These are phyloP conservation scores for Byssothecium circinans DNA, from an alignment of 2,329 filamentous ascomycete genomes.

Conservation along the genomic window DNA sequence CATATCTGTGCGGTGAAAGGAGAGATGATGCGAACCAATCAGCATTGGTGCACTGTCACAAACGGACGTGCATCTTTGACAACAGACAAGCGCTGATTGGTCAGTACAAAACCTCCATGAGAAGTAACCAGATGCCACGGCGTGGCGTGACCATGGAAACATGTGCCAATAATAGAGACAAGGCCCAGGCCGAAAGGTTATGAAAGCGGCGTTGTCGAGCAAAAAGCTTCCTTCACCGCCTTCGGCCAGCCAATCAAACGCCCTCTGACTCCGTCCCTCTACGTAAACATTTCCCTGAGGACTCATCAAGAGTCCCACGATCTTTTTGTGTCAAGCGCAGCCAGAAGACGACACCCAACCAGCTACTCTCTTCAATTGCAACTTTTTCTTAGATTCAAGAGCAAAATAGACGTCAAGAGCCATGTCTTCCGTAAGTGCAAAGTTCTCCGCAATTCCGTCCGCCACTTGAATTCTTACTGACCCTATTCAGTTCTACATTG, in stretches of 20 bases:
- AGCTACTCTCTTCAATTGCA: too few relatives aligned
- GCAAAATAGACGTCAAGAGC: not conserved
- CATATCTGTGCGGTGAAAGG: too few relatives aligned
- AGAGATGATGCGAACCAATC: too few relatives aligned
- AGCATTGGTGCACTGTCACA: too few relatives aligned
- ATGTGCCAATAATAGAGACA: too few relatives aligned
- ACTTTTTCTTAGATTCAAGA: too few relatives aligned
- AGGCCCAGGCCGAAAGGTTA: too few relatives aligned
- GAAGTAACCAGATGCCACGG: too few relatives aligned
- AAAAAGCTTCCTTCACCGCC: constrained; percentile 15
- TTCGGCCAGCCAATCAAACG: constrained; percentile 27
- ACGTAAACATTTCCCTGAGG: constrained; percentile 1
- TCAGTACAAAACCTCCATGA: too few relatives aligned
- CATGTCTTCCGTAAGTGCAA: constrained; percentile 29
- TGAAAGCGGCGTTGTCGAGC: constrained; percentile 3
- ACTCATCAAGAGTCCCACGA: constrained; percentile 12
- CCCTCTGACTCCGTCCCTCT: constrained; percentile 26
- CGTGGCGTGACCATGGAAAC: too few relatives aligned
- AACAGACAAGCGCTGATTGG: too few relatives aligned
- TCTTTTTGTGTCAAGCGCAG: not conserved
- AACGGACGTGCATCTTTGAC: too few relatives aligned
- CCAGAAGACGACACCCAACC: not conserved
- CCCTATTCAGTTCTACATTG: constrained; percentile 51
- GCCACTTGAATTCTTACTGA: constrained; percentile 19
- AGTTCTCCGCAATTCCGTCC: constrained; percentile 14